phyloP scores from a whole-genome alignment of 108 stramenopile genomes.

The Pelagomonas calceolata region DNA sequence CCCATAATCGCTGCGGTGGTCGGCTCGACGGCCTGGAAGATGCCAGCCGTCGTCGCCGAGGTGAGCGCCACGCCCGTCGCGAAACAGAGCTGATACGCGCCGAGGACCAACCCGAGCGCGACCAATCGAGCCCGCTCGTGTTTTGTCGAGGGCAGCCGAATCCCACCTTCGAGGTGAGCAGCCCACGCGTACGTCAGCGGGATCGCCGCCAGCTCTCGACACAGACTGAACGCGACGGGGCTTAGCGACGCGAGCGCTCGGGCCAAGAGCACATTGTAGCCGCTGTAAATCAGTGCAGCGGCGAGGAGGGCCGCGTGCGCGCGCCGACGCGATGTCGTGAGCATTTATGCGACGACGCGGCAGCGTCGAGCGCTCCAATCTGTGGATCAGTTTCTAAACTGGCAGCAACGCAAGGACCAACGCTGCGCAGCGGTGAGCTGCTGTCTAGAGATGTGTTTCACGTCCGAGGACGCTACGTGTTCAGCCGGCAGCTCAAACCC shows the following conservation, averaged over 20 bases:
- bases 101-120: neutral
- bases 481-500: too few relatives aligned
- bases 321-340: too few relatives aligned
- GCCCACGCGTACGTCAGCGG: neutral
- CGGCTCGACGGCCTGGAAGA: neutral
- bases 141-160: too few relatives aligned
- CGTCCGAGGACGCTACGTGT: too few relatives aligned
- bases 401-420: too few relatives aligned
- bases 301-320: neutral
- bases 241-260: neutral
- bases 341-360: too few relatives aligned
- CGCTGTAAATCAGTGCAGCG: neutral
- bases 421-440: too few relatives aligned
- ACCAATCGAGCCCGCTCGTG: neutral
- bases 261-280: neutral
- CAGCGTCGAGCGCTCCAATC: too few relatives aligned
- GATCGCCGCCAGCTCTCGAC: neutral
- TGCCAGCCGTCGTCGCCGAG: neutral
- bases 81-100: neutral
- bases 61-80: neutral
- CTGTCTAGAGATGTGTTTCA: too few relatives aligned
- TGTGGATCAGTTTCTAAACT: too few relatives aligned
- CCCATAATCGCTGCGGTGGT: neutral
- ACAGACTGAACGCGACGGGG: neutral
- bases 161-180: too few relatives aligned